Evolutionary conservation across 495 filamentous ascomycete species (phyloP), one percentile per base, ranked within the genome.

Genomic region (Xylaria venustula): DNA sequence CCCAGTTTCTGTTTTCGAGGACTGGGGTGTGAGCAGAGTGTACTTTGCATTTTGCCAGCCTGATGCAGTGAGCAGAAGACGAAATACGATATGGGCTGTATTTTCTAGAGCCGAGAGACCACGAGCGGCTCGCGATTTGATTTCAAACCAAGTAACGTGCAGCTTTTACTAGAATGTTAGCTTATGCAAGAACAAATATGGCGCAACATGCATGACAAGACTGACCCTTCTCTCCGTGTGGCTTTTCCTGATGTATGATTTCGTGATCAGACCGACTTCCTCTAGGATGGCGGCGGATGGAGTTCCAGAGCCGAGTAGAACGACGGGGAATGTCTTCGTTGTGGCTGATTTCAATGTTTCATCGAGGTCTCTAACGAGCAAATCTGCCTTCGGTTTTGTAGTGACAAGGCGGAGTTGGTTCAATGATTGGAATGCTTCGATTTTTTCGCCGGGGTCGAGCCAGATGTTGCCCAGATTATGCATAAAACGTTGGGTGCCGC

Each of bases 241-340:
- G 28, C 65, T 67, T 11, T 57, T 49, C 23, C 64, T 63, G n/a
- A 80, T 64, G 20, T 76, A 36, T 3, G 74, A 70, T 57, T 79
- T 79, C 12, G 78, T 81, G 20, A 82, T 61, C 7, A 67, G 71
- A 6, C 70, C 75, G 17, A 81, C 54, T 54, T 80, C 74, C 36
- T 75, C 65, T 2, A 82, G 62, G 1, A 72, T 37, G 5, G 56
- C 60, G 22, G 65, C 58, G 8, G 62, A 48, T 9, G 75, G 41
- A 19, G 61, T 45, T 12, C 67, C 30, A 1, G 64, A 32, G 4
- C 66, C 54, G 32, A 76, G 22, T 2, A 72, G 52, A 22, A 55
- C 22, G 1, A 65, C 4, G 28, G 55, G 25, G 41, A 65, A 53
- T 20, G 47, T 19, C 51, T 28, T 56, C 0, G 34, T 22, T 0